Evolutionary conservation across 1,284 basidiomycete genomes (phyloP), one percentile per base, ranked within the genome.

Genomic region (Rhodotorula glutinis): DNA sequence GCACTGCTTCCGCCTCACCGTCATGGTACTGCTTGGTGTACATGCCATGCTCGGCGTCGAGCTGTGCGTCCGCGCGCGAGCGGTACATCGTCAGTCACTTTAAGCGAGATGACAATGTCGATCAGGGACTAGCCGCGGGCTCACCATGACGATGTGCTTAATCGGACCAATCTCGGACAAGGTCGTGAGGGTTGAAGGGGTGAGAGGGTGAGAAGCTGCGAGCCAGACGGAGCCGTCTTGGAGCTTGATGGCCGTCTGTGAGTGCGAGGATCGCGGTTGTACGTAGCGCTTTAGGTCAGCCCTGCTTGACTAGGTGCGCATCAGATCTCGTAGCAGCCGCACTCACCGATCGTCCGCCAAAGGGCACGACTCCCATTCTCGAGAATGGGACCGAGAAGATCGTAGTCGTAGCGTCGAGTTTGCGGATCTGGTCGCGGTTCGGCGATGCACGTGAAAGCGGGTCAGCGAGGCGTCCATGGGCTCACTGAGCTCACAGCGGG

Each of bases 141-240:
- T 10, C 27, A 51, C 49, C 49, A 51, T 51, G 29, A 82, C 80
- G 53, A 84, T 77, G 76, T 80, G 82, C 60, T 72, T 75, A 58
- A 71, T 60, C 13, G 55, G 49, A 1, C 69, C 69, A 44, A 66
- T n/a, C 14, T 46, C 53, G 17, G 25, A 17, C 40, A 66, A 30
- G 1, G 62, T 62, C 33, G 43, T 10, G 47, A 69, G 57, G 14
- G 64, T 66, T 46, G 87, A 87, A 9, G 83, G 79, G 56, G 87
- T 86, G 61, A 92, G 80, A 0, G 90, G 89, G 4, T 91, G 91
- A 2, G 90, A 93, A 1, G 91, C 92, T 41, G 95, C 82, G 1
- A 96, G 82, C 86, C 91, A 94, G 30, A 96, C 85, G 7, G 85
- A 86, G 25, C 87, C 86, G 62, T 84, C 82, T 56, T 80, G 80